Base-by-base conservation (phyloP, 495 filamentous ascomycete species). In the Penicillium dipodomyicola region DNA sequence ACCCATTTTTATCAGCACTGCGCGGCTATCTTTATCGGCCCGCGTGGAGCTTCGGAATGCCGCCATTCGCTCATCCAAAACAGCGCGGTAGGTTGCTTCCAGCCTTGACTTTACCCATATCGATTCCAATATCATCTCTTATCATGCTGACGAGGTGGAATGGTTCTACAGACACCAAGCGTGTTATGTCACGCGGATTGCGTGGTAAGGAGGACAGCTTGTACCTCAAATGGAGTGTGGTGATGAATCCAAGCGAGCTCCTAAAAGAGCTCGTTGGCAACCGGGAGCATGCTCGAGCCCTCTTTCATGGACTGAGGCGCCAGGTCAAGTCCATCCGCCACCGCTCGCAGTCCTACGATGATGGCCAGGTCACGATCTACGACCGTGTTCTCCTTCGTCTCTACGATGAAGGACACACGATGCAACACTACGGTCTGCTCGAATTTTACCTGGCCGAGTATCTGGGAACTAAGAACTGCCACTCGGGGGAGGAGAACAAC, bases 381-480 rank as follows among this genome's bases (percentile, higher is more conserved):
- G 76, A 81, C 57, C 67, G 60, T 49, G 71, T 71, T 19, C 64
- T 81, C 52, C 43, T 71, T 7, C 52, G 55, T 11, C 67, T 79
- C 6, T 72, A 64, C 33, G 47, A 65, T 2, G 57, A 72, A 27
- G 70, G 67, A 30, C 51, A 66, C 12, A 46, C 65, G n/a, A 49
- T 60, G n/a, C 27, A 53, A 4, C 59, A 69, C 30, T 32, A 57
- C 9, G 69, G 69, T 5, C 72, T 69, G 3, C 51, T 77, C 8
- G 69, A 75, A 45, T 52, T 80, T 22, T 81, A 72, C 50, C 27
- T 77, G 15, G 62, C 69, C 29, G 70, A 80, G 58, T 74, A 67
- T 44, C 52, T 79, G 4, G 73, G 73, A 32, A 60, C 73, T n/a
- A 54, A 52, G 29, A 20, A 40, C 30, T 49, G 33, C 5, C 1